Conservation (phyloP, 2,329 filamentous ascomycete genomes). For the Fusarium miscanthi region DNA sequence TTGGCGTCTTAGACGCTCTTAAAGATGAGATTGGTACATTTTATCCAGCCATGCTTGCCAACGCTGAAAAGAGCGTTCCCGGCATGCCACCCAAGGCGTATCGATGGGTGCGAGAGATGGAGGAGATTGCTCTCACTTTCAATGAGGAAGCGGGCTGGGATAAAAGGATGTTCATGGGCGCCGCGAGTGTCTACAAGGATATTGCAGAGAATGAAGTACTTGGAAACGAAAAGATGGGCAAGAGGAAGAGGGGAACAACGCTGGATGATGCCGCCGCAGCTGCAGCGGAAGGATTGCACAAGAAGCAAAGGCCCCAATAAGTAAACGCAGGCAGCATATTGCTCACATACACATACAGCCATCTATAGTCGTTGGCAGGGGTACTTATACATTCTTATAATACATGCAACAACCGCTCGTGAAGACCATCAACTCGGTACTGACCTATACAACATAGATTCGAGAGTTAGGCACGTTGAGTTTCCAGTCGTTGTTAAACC, state of each 20-base stretch:
- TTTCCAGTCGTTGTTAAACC: constrained; percentile 48
- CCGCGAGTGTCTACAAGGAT: constrained; percentile 69
- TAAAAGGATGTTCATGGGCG: constrained; percentile 65
- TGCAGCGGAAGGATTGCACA: constrained; percentile 60
- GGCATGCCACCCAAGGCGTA: constrained; percentile 80
- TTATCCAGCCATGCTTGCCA: constrained; percentile 58
- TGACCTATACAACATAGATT: constrained; percentile 38
- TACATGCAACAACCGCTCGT: constrained; percentile 6
- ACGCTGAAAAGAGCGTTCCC: constrained; percentile 63
- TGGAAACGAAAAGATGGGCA: constrained; percentile 67
- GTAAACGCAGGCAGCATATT: background rate
- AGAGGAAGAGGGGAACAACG: constrained; percentile 65
- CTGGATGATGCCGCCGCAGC: constrained; percentile 66
- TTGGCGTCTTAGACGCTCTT: constrained; percentile 72
- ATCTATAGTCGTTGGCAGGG: constrained; percentile 7
- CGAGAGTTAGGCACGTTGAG: constrained; percentile 52
- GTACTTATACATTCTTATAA: constrained; percentile 15
- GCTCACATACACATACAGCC: background rate
- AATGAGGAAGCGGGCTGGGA: constrained; percentile 72
- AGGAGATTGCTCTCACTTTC: constrained; percentile 77
- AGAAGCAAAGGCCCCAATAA: constrained; percentile 52
- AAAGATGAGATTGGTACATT: constrained; percentile 64
- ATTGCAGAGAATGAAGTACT: constrained; percentile 72
- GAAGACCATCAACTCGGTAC: background rate
- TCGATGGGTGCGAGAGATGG: constrained; percentile 82